Percentiles rank a stretch among this genome's conserved stretches.
Conservation (phyloP, 306 rosid species). For the Cucurbita pepo region DNA sequence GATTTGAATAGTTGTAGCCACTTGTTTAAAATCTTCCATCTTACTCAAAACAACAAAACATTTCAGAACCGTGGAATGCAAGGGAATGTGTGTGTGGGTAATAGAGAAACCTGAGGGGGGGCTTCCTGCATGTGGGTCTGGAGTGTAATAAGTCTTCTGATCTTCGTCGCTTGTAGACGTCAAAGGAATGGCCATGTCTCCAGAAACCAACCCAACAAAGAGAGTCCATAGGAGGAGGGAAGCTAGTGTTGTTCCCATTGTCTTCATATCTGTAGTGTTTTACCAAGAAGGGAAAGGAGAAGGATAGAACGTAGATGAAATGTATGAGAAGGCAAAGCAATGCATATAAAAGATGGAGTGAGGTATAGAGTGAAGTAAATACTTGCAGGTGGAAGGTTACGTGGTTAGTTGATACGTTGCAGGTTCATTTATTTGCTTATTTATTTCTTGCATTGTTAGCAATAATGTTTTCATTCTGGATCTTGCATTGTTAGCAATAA, state of each 20-base stretch:
- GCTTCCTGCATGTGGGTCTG: slow-evolving; percentile 44
- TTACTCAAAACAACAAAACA: not conserved
- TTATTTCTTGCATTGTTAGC: slow-evolving; percentile 16
- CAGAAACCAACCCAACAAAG: slow-evolving; percentile 43
- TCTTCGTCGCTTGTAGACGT: slow-evolving; percentile 35
- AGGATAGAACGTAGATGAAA: not conserved
- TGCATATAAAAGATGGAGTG: slow-evolving; percentile 27
- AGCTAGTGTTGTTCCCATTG: slow-evolving; percentile 15
- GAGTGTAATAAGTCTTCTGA: slow-evolving; percentile 52
- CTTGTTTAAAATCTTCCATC: not conserved
- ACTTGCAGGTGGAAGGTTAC: slow-evolving; percentile 48
- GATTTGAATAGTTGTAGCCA: not conserved
- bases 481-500: slow-evolving; percentile 1
- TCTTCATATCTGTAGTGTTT: slow-evolving; percentile 21
- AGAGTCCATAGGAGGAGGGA: slow-evolving; percentile 28
- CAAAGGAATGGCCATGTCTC: slow-evolving; percentile 33
- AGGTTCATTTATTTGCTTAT: slow-evolving; percentile 54
- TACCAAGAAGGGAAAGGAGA: not conserved
- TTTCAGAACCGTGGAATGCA: not conserved
- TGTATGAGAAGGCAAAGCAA: slow-evolving; percentile 5
- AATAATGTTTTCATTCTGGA: no score
- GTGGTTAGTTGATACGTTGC: slow-evolving; percentile 58
- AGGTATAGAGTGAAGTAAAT: slow-evolving; percentile 40
- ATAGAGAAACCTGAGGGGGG: slow-evolving; percentile 38
- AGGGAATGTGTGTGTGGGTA: slow-evolving; percentile 7